Base-by-base conservation (phyloP, 768 basidiomycete species). In the Tulasnella calospora region DNA sequence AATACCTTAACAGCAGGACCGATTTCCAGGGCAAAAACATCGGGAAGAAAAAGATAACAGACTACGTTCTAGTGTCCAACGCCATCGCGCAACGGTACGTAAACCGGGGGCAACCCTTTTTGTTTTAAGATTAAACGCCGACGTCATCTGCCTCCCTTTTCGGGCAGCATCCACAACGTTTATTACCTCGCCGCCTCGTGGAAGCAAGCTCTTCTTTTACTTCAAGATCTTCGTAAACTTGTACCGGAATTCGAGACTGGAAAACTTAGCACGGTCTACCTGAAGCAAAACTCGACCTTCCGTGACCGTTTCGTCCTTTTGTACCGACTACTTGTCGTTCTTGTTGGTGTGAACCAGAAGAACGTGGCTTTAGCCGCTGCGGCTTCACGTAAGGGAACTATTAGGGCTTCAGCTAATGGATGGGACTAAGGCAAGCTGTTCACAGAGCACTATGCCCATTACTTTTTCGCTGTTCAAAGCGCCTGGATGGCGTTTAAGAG, bases 121-220 rank as follows among this genome's bases (percentile, higher is more conserved):
- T 2, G 30, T 30, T 21, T 30, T 67, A 33, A 67, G 27, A 27
- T 67, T 67, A 27, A 51, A 67, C 61, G 61, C 61, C 61, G 61
- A 67, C 61, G 61, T 67, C 61, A 67, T 67, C n/a, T 15, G 27
- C 21, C 15, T 36, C 35, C 35, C 35, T 23, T 21, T 41, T 17
- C 13, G n/a, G 27, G 57, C 81, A 95, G 94, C 83, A 87, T 95
- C 76, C 94, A 95, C 83, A 95, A 95, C 82, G 84, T 89, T 10
- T 94, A 93, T 83, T 89, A 92, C 88, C 86, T 94, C 44, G 92
- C 93, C n/a, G 90, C 92, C 21, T 91, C 89, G 1, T 95, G 94
- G 94, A 92, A 88, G 80, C 85, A 94, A 71, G 89, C 92, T n/a
- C 83, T 87, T 4, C 87, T 90, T 78, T 86, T 86, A 41, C 85